Evolutionary conservation across 169 alveolate species (phyloP), one percentile per base, ranked within the genome.

Genomic region (Cryptosporidium felis): DNA sequence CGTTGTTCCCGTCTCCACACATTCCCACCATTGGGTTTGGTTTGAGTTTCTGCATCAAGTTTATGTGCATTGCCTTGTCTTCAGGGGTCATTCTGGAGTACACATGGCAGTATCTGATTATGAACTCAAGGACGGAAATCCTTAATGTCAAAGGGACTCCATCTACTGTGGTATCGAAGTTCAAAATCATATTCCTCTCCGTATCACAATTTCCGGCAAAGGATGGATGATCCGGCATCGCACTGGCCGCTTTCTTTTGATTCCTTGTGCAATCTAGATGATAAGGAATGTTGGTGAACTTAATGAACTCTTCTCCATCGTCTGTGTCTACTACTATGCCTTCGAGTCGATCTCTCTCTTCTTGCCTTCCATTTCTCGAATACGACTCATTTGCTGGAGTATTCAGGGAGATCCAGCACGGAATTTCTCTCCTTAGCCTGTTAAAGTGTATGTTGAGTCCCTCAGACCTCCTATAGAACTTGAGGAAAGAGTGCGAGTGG

Each of bases 1-100:
- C 93, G 65, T 90, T 90, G 32, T 90, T 80, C 16, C 93, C 93
- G 66, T 90, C 93, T n/a, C 93, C 93, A 34, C 93, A 90, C 93
- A 90, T 90, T 34, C 82, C 88, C 9, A 91, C 91, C 44, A 80
- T 62, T 16, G 94, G 82, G 40, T 88, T 82, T 56, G 82, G 82
- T 12, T 44, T 82, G 12, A 74, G 56, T 14, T 74, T 56, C 21
- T 74, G 85, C 23, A 74, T 41, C 5, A 32, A 34, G 21, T 51
- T 51, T 1, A 74, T 51, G 21, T 74, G 85, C 58, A 74, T 38
- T 1, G 85, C 85, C 26, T 74, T 74, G 21, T 74, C 85, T 53
- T 51, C 66, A 51, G 85, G 85, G 3, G 85, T 74, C 85, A 74
- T 74, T 74, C 85, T 74, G 5, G 74, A 74, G 16, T 74, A 74